Conservation (phyloP, 441 rosid genomes). For the Bruguiera hainesii region DNA sequence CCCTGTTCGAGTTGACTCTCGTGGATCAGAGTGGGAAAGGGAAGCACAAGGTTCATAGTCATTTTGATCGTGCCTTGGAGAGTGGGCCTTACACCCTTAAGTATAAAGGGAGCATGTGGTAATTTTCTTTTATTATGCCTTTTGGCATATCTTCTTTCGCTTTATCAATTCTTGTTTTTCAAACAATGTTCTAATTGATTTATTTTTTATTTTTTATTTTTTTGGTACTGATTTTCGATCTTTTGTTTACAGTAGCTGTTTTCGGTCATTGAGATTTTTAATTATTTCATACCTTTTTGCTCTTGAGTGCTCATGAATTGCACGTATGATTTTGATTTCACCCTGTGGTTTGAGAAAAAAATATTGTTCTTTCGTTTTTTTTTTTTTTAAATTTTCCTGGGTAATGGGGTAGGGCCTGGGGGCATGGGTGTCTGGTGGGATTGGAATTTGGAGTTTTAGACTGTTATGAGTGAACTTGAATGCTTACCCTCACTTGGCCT, state of each 20-base stretch:
- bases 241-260: background rate
- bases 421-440: background rate
- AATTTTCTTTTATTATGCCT: constrained; percentile 10
- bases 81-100: constrained; percentile 71
- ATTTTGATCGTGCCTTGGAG: constrained; percentile 33
- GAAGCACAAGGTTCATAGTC: constrained; percentile 34
- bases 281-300: background rate
- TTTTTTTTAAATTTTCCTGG: no score
- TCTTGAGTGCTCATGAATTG: no score
- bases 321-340: no score
- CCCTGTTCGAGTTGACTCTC: constrained; percentile 32
- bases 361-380: background rate
- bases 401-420: background rate
- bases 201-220: background rate
- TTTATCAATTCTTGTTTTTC: background rate
- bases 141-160: background rate
- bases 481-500: constrained; percentile 2
- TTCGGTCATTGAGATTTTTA: background rate
- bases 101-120: constrained; percentile 94
- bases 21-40: constrained; percentile 36
- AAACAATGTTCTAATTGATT: background rate
- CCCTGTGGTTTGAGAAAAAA: no score
- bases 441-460: background rate
- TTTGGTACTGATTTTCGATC: background rate
- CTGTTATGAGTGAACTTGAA: background rate